phyloP scores from a whole-genome alignment of 768 basidiomycete genomes.

The Kwoniella bestiolae region DNA sequence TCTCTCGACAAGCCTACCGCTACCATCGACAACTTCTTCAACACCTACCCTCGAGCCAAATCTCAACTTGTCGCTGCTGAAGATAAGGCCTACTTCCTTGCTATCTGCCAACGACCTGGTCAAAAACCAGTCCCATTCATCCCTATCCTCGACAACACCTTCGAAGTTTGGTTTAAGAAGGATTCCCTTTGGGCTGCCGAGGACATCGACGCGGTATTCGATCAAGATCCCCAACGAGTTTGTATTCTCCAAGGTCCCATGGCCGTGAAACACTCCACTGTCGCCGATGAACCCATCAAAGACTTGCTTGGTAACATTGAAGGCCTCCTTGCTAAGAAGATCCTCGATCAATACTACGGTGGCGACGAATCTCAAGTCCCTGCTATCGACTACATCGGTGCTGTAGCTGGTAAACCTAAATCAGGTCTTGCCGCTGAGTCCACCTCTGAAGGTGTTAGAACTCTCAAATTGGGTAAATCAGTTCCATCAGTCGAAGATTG shows the following conservation, averaged over 20 bases:
- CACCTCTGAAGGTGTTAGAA: constrained; percentile 61
- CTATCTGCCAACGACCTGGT: constrained; percentile 90
- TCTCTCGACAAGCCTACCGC: constrained; percentile 78
- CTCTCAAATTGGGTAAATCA: constrained; percentile 59
- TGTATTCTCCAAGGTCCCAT: constrained; percentile 97
- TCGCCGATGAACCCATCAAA: constrained; percentile 92
- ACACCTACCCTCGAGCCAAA: constrained; percentile 77
- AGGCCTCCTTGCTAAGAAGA: constrained; percentile 71
- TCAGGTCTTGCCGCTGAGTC: constrained; percentile 60
- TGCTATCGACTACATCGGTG: constrained; percentile 79
- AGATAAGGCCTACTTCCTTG: constrained; percentile 93
- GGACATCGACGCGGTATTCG: constrained; percentile 98
- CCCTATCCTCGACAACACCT: constrained; percentile 86
- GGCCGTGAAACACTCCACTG: constrained; percentile 80
- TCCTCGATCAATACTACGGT: constrained; percentile 76
- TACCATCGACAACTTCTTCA: constrained; percentile 75
- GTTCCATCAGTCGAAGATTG: constrained; percentile 72
- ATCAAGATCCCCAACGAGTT: constrained; percentile 97
- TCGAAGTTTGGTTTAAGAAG: constrained; percentile 99
- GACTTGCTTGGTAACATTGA: constrained; percentile 90
- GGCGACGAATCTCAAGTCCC: constrained; percentile 79
- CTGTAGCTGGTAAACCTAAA: constrained; percentile 60
- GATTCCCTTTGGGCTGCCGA: constrained; percentile 98
- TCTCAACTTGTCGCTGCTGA: constrained; percentile 88
- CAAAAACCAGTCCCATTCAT: constrained; percentile 99